Evolutionary conservation across 805 yeast genomes (phyloP).

Genomic region (Wickerhamiella lipophila): DNA sequence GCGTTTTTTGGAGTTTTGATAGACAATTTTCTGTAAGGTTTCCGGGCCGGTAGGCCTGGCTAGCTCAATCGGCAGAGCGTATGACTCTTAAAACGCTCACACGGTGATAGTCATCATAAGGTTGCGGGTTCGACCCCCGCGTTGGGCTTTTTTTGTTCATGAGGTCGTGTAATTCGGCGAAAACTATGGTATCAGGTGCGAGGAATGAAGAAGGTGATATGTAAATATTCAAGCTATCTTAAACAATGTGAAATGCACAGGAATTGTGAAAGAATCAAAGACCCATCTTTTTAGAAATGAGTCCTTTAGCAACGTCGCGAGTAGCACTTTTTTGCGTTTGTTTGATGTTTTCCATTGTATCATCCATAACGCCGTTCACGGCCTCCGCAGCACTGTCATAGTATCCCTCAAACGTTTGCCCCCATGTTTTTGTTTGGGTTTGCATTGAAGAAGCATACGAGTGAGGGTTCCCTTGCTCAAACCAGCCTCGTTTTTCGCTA

Average conservation of each 20-base stretch:
- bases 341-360: constrained; percentile 22
- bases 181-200: too few species aligned
- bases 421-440: constrained; percentile 20
- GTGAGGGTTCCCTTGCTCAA: constrained; percentile 8
- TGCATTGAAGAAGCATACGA: constrained; percentile 4
- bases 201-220: too few species aligned
- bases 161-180: background rate
- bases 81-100: constrained; percentile 20
- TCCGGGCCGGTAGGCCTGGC: too few species aligned
- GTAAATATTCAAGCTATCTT: too few species aligned
- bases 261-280: constrained; percentile 12
- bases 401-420: constrained; percentile 22
- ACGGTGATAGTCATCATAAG: constrained; percentile 24
- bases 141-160: constrained; percentile 19
- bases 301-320: constrained; percentile 17
- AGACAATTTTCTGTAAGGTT: too few species aligned
- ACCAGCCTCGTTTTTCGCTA: constrained; percentile 8
- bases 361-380: constrained; percentile 47
- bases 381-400: constrained; percentile 24
- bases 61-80: constrained; percentile 26
- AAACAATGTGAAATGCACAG: too few species aligned
- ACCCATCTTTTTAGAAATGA: constrained; percentile 20
- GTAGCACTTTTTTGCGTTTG: constrained; percentile 18
- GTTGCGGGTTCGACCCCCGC: constrained; percentile 27
- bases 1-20: too few species aligned